phyloP scores from a whole-genome alignment of 2,329 filamentous ascomycete species.

The Fusarium austroafricanum region DNA sequence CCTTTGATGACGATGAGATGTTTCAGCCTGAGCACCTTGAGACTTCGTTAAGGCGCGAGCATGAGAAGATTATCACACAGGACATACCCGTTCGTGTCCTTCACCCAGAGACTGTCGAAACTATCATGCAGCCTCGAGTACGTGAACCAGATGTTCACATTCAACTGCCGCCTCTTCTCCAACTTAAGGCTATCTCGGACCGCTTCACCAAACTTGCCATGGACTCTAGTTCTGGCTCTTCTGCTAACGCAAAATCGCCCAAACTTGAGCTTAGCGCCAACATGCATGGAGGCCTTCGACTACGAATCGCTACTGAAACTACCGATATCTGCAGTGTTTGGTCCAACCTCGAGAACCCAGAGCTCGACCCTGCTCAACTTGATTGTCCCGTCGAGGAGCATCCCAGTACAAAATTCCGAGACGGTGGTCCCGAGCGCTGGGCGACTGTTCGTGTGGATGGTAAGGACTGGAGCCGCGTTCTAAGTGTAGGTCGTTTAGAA shows the following conservation, averaged over 20 bases:
- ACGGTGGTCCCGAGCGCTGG: slow-evolving; percentile 84
- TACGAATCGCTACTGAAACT: slow-evolving; percentile 85
- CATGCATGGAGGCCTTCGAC: slow-evolving; percentile 87
- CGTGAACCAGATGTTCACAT: slow-evolving; percentile 96
- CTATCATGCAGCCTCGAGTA: slow-evolving; percentile 91
- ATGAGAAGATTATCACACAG: slow-evolving; percentile 93
- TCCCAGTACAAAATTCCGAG: slow-evolving; percentile 82
- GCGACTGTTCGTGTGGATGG: slow-evolving; percentile 92
- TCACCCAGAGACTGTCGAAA: slow-evolving; percentile 83
- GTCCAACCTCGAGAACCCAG: slow-evolving; percentile 87
- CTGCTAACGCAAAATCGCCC: slow-evolving; percentile 62
- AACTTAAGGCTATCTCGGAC: slow-evolving; percentile 94
- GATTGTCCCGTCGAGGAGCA: slow-evolving; percentile 79
- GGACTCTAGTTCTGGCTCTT: slow-evolving; percentile 54
- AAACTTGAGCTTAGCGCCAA: slow-evolving; percentile 91
- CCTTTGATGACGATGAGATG: slow-evolving; percentile 58
- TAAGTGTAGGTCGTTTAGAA: slow-evolving; percentile 90
- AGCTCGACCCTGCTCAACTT: slow-evolving; percentile 82
- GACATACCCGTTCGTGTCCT: slow-evolving; percentile 96
- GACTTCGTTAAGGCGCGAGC: slow-evolving; percentile 72
- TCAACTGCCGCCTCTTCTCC: slow-evolving; percentile 84
- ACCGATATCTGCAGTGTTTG: slow-evolving; percentile 88
- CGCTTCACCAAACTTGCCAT: slow-evolving; percentile 89
- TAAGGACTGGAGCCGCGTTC: slow-evolving; percentile 92
- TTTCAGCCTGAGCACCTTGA: slow-evolving; percentile 65